These are phyloP conservation scores for Penicillium daleae DNA, from an alignment of 495 filamentous ascomycete genomes.

Conservation along the genomic window DNA sequence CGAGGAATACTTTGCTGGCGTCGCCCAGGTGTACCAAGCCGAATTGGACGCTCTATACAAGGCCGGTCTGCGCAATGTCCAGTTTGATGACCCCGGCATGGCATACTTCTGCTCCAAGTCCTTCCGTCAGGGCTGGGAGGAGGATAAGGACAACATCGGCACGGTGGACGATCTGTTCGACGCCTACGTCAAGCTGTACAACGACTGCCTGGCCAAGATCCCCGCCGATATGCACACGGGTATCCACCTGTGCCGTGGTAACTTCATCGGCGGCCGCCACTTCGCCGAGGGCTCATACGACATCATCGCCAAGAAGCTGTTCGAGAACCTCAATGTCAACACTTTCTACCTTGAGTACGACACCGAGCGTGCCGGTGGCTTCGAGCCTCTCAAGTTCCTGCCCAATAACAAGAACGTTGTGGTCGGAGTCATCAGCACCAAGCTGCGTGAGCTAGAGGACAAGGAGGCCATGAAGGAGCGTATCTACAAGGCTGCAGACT, in stretches of 20 bases:
- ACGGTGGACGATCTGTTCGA: constrained; percentile 56
- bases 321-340: constrained; percentile 65
- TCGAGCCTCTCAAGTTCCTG: constrained; percentile 64
- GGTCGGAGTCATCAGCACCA: constrained; percentile 67
- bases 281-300: constrained; percentile 73
- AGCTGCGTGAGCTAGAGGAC: constrained; percentile 64
- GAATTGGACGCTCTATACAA: constrained; percentile 64
- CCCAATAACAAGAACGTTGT: constrained; percentile 69
- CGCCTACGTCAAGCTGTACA: constrained; percentile 66
- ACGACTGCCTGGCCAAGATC: constrained; percentile 57
- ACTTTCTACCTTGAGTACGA: constrained; percentile 75
- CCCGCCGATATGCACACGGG: constrained; percentile 66
- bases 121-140: constrained; percentile 64
- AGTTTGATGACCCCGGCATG: constrained; percentile 68
- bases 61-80: constrained; percentile 65
- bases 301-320: constrained; percentile 66
- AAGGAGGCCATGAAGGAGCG: constrained; percentile 62
- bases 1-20: constrained; percentile 63
- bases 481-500: constrained; percentile 61
- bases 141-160: constrained; percentile 58
- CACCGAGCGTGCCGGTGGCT: constrained; percentile 66
- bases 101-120: constrained; percentile 67
- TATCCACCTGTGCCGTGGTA: constrained; percentile 66
- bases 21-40: constrained; percentile 62
- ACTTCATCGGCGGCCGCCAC: constrained; percentile 52